Evolutionary conservation across 495 filamentous ascomycete genomes (phyloP), one percentile per base, ranked within the genome.

Genomic region (Daldinia vernicosa): DNA sequence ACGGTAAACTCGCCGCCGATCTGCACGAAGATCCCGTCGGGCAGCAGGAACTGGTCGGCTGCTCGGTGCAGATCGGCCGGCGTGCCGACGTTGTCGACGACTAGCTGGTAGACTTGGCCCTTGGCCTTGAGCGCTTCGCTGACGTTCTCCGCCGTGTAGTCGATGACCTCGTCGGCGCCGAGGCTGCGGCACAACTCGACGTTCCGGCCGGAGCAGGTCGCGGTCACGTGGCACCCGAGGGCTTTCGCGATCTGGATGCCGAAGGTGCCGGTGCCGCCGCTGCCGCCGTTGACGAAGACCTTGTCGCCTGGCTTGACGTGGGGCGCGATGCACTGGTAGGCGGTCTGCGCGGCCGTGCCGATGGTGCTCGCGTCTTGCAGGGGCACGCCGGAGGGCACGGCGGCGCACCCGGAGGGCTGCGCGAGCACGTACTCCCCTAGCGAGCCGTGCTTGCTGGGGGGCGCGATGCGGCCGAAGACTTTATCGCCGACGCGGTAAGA

Each of bases 251-350:
- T 84, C 73, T 92, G 89, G 59, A 92, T 88, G 3, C 82, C 84
- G 69, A 87, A 89, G 0, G 83, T 80, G 0, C 90, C 90, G 5
- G 81, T 83, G 0, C 90, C 89, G 7, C 90, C 90, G 0, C 85
- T 88, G 1, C 89, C 90, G 27, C 88, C 90, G 61, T 91, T 91
- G 68, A 93, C 84, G 75, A 92, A 89, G 30, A 93, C 82, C 63
- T 84, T 84, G 54, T 86, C 83, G 5, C 86, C 87, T 4, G 71
- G 26, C 45, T 82, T 81, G 54, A 89, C 83, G 68, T 87, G 79
- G 12, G 86, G 84, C n/a, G 78, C 78, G 27, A 92, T 80, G 24
- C 81, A 73, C 75, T 91, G 88, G 53, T 87, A 89, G 0, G 88
- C 86, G 1, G 89, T 89, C 70, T 84, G 67, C 0, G 84, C 89